phyloP scores from a whole-genome alignment of 176 grass and related monocot species.

The Oryza glaberrima region DNA sequence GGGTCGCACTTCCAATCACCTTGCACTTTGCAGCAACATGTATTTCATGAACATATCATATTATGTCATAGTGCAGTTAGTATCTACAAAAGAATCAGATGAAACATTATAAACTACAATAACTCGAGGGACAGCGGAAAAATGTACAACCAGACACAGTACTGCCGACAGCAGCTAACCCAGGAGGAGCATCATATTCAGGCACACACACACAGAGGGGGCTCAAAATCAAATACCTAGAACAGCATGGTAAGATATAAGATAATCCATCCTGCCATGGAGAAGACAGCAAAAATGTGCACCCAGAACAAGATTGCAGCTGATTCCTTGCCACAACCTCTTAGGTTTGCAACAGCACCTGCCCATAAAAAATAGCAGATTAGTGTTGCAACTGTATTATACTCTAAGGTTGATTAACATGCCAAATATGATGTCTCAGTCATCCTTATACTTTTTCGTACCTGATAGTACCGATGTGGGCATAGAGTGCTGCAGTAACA shows the following conservation, averaged over 20 bases:
- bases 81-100: not conserved
- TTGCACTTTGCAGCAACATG: not conserved
- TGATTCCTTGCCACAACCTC: constrained; percentile 70
- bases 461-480: constrained; percentile 71
- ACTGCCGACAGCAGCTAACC: not conserved
- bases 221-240: constrained; percentile 12
- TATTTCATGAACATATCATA: not conserved
- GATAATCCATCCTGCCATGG: constrained; percentile 69
- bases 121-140: not conserved
- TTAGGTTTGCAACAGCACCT: constrained; percentile 65
- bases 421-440: not conserved
- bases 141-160: not conserved
- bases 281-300: constrained; percentile 66
- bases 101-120: not conserved
- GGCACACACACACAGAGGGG: not conserved
- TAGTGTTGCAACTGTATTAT: not conserved
- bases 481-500: constrained; percentile 69
- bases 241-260: constrained; percentile 55
- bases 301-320: constrained; percentile 70
- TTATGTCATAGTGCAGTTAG: not conserved
- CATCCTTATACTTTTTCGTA: constrained; percentile 15
- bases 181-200: not conserved
- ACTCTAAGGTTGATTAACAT: not conserved
- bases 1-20: not conserved
- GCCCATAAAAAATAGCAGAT: not conserved